Conservation (phyloP, 2,329 filamentous ascomycete genomes). For the Trichothecium roseum region DNA sequence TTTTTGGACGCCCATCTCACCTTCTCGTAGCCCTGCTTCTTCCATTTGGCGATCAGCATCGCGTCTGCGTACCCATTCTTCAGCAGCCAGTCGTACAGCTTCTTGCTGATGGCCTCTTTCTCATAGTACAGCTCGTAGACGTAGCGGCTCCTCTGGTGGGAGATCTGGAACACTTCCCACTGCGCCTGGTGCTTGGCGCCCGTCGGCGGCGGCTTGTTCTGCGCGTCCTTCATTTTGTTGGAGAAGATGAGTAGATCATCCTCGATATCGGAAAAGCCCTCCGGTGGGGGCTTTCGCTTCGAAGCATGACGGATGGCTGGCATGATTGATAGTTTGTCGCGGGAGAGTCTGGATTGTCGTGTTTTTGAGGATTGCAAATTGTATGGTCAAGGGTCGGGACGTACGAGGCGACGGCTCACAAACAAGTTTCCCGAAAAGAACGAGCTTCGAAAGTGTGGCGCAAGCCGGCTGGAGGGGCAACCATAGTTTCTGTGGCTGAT, state of each 20-base stretch:
- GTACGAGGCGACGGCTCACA: too few species aligned
- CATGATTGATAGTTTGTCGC: conserved; percentile 36
- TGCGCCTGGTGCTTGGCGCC: conserved; percentile 78
- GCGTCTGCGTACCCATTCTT: conserved; percentile 96
- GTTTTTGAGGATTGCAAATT: too few species aligned
- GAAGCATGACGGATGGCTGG: conserved; percentile 66
- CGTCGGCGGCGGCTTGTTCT: conserved; percentile 76
- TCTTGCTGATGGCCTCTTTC: conserved; percentile 87
- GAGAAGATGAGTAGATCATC: conserved; percentile 75
- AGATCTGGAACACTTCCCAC: conserved; percentile 97
- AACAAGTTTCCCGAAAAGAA: too few species aligned
- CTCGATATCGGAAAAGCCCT: conserved; percentile 81
- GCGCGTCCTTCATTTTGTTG: conserved; percentile 92
- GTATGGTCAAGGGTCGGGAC: too few species aligned
- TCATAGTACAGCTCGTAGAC: conserved; percentile 98
- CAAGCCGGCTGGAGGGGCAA: background rate
- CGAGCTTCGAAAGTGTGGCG: too few species aligned
- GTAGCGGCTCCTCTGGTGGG: conserved; percentile 83
- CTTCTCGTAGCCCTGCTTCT: conserved; percentile 99
- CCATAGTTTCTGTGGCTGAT: conserved; percentile 2
- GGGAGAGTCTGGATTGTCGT: too few species aligned
- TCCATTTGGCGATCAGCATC: conserved; percentile 98
- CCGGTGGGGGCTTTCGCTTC: conserved; percentile 73
- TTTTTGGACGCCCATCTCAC: conserved; percentile 31
- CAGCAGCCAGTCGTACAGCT: conserved; percentile 88